phyloP scores from a whole-genome alignment of 2,329 filamentous ascomycete species.

The Aureobasidium melanogenum region DNA sequence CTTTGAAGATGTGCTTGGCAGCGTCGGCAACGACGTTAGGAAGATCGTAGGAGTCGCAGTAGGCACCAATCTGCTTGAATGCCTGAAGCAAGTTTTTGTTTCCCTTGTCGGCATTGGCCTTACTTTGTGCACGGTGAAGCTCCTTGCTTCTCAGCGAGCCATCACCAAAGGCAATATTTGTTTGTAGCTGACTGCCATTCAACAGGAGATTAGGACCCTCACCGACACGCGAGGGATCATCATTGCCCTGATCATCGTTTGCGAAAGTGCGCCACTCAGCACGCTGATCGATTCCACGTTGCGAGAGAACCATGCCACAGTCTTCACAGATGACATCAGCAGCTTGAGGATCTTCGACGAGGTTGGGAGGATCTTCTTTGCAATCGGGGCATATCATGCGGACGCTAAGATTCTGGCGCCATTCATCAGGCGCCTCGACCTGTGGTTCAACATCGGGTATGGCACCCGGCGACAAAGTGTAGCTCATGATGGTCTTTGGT shows the following conservation, averaged over 20 bases:
- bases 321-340: conserved; percentile 89
- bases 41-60: conserved; percentile 79
- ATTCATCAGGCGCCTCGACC: conserved; percentile 38
- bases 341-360: conserved; percentile 85
- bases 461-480: conserved; percentile 36
- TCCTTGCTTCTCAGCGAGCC: conserved; percentile 62
- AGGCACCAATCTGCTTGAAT: conserved; percentile 76
- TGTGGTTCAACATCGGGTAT: conserved; percentile 31
- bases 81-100: conserved; percentile 75
- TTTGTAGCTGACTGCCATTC: conserved; percentile 83
- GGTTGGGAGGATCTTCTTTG: conserved; percentile 80
- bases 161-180: conserved; percentile 76
- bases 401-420: conserved; percentile 79
- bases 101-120: conserved; percentile 69
- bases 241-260: conserved; percentile 93
- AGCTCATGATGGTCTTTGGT: conserved; percentile 23
- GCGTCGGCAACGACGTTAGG: conserved; percentile 75
- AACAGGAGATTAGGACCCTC: conserved; percentile 84
- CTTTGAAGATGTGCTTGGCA: conserved; percentile 91
- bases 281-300: conserved; percentile 87
- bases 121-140: conserved; percentile 75
- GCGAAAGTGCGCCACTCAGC: conserved; percentile 99
- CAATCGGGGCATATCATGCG: conserved; percentile 84
- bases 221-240: conserved; percentile 96
- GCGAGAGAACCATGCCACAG: conserved; percentile 83